Conservation (phyloP, 495 filamentous ascomycete genomes). For the Podospora conica region DNA sequence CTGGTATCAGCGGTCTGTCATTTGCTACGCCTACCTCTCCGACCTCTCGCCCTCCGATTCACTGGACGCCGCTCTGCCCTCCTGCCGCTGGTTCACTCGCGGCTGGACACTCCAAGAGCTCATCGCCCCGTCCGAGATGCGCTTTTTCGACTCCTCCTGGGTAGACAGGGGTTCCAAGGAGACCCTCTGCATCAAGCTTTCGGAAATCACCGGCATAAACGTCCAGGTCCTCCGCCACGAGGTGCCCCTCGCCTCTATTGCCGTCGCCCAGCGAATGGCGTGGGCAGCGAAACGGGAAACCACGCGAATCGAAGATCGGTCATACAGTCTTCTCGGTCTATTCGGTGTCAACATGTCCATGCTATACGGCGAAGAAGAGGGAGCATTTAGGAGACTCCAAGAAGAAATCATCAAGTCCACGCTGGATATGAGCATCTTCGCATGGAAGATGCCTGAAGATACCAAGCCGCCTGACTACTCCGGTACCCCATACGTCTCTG, state of each 20-base stretch:
- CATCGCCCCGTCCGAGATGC: background rate
- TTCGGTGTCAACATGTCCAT: background rate
- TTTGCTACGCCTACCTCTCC: slow-evolving; percentile 1
- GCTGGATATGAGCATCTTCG: too few relatives aligned
- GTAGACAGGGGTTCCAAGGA: background rate
- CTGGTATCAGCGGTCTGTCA: background rate
- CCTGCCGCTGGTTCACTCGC: background rate
- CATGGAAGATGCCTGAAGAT: too few relatives aligned
- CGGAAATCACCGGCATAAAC: background rate
- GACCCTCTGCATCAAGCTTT: background rate
- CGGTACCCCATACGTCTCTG: too few relatives aligned
- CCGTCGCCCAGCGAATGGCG: background rate
- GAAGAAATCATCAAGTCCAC: background rate
- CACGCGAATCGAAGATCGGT: background rate
- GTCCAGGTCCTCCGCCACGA: background rate
- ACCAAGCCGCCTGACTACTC: too few relatives aligned
- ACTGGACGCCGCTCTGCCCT: background rate
- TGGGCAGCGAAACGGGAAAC: background rate
- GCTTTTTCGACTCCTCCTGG: background rate
- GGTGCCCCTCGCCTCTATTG: background rate
- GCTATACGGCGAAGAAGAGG: background rate
- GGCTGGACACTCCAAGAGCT: background rate
- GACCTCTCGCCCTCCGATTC: background rate
- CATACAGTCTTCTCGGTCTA: background rate
- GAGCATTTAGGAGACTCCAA: background rate